Evolutionary conservation across 2,329 filamentous ascomycete genomes (phyloP).

Genomic region (Penicillium capsulatum): DNA sequence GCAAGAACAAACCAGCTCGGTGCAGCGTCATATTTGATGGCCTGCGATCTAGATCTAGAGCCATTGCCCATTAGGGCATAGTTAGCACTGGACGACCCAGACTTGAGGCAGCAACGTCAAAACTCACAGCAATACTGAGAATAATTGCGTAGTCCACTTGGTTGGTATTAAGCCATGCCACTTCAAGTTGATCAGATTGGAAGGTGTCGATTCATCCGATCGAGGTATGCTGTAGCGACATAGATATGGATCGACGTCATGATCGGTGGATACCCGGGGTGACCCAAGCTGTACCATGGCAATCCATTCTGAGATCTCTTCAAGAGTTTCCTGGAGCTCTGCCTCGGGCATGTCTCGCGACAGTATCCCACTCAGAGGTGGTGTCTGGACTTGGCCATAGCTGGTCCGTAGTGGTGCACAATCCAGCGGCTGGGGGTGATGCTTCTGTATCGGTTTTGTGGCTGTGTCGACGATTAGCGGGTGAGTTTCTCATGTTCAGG

Average conservation of each 20-base stretch:
- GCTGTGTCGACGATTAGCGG: constrained; percentile 16
- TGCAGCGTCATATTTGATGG: constrained; percentile 5
- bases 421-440: constrained; percentile 37
- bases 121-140: constrained; percentile 37
- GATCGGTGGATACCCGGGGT: constrained; percentile 34
- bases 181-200: constrained; percentile 36
- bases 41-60: constrained; percentile 6
- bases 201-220: constrained; percentile 18
- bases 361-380: constrained; percentile 29
- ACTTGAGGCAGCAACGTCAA: neutral
- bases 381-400: constrained; percentile 28
- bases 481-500: neutral
- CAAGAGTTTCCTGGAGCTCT: constrained; percentile 57
- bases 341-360: constrained; percentile 34
- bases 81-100: constrained; percentile 11
- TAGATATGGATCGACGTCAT: constrained; percentile 43
- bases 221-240: constrained; percentile 42
- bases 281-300: constrained; percentile 50
- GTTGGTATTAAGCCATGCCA: constrained; percentile 43
- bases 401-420: constrained; percentile 24
- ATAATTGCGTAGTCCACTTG: constrained; percentile 38
- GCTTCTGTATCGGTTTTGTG: constrained; percentile 33
- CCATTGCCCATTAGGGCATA: constrained; percentile 15
- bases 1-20: constrained; percentile 36
- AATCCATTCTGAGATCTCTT: constrained; percentile 61